Conservation (phyloP, 2,329 filamentous ascomycete species). For the Cordyceps sp. region DNA sequence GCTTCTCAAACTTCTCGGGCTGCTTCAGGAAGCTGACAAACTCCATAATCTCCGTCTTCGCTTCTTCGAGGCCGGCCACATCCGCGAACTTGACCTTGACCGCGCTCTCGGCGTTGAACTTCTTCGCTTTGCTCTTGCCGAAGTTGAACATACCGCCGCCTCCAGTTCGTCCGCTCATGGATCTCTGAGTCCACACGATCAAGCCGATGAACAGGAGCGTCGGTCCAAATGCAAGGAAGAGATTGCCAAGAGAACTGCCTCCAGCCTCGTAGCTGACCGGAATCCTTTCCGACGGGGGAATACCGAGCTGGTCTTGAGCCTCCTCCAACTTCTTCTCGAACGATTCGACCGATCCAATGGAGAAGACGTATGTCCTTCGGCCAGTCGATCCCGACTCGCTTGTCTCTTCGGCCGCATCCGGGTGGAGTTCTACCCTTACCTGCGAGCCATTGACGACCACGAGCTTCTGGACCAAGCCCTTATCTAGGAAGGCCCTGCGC, state of each 20-base stretch:
- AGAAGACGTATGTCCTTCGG: conserved; percentile 61
- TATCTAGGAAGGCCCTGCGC: conserved; percentile 81
- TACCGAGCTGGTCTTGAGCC: conserved; percentile 73
- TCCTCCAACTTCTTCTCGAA: conserved; percentile 83
- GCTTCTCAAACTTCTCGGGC: conserved; percentile 77
- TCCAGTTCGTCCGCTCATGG: conserved; percentile 49
- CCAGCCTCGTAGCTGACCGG: conserved; percentile 78
- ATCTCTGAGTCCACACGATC: conserved; percentile 62
- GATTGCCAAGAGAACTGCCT: conserved; percentile 54
- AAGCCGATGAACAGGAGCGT: conserved; percentile 74
- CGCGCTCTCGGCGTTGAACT: conserved; percentile 92
- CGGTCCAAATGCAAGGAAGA: conserved; percentile 68
- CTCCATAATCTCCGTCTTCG: conserved; percentile 97
- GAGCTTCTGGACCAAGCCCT: conserved; percentile 87
- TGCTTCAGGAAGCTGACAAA: conserved; percentile 96
- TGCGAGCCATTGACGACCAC: conserved; percentile 55
- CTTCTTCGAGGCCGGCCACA: conserved; percentile 95
- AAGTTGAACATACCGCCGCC: conserved; percentile 84
- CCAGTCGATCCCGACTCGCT: conserved; percentile 11
- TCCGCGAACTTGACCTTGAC: conserved; percentile 96
- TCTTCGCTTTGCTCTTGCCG: conserved; percentile 87
- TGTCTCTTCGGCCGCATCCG: conserved; percentile 43
- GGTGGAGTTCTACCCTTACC: conserved; percentile 68
- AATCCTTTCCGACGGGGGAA: conserved; percentile 77
- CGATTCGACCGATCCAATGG: conserved; percentile 82